Conservation (phyloP, 306 rosid genomes). For the Trifolium dubium region DNA sequence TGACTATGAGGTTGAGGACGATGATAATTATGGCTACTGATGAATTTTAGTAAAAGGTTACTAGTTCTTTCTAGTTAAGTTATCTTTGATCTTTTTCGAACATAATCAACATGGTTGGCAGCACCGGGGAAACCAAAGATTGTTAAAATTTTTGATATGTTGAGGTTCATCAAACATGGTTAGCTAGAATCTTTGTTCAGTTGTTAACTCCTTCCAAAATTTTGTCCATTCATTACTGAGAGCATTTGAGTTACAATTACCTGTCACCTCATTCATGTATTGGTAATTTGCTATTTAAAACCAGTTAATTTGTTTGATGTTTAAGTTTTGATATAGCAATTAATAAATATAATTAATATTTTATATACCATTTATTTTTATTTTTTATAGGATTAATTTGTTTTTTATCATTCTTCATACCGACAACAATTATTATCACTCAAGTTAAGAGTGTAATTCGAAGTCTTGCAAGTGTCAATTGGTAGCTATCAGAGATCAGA, state of each 20-base stretch:
- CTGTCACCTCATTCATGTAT: neutral
- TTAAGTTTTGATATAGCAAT: too few species aligned
- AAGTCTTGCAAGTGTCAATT: too few species aligned
- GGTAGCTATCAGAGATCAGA: too few species aligned
- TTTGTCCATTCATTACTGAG: neutral
- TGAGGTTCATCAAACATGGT: neutral
- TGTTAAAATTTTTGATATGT: neutral
- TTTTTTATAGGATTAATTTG: too few species aligned
- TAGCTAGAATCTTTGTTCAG: neutral
- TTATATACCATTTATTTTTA: too few species aligned
- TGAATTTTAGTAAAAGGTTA: neutral
- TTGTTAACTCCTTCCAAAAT: neutral
- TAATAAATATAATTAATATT: too few species aligned
- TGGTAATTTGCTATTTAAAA: neutral
- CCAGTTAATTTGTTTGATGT: neutral
- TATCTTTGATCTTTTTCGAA: neutral
- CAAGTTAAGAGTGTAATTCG: too few species aligned
- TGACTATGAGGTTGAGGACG: neutral
- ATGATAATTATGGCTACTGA: neutral
- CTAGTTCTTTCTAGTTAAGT: neutral
- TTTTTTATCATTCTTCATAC: too few species aligned
- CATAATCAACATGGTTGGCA: constrained; percentile 20
- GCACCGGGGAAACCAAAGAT: constrained; percentile 19
- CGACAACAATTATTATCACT: too few species aligned
- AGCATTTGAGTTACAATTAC: neutral